A percentile compares a stretch with the other conserved stretches of the same genome.
Conservation (phyloP, 371 early-diverging fungal genomes). For the Coemansia sp. region DNA sequence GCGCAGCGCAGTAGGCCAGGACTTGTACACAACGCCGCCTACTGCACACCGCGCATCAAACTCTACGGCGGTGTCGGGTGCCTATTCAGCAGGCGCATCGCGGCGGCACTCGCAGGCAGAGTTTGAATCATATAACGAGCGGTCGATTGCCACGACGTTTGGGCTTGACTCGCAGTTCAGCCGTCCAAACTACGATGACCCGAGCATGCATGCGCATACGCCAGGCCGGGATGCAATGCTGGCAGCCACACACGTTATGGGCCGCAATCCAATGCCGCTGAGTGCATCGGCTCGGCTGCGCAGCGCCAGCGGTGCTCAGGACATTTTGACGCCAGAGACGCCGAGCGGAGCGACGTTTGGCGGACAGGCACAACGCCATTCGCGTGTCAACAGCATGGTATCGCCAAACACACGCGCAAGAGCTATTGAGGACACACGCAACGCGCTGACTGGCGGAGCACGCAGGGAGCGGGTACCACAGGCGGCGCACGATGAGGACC, state of each 20-base stretch:
- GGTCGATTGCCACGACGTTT: slow-evolving; percentile 25
- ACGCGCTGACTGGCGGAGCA: slow-evolving; percentile 30
- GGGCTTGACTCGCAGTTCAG: slow-evolving; percentile 36
- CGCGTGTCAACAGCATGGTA: slow-evolving; percentile 32
- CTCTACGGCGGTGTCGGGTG: slow-evolving; percentile 24
- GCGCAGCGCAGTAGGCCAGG: slow-evolving; percentile 9
- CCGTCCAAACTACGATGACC: slow-evolving; percentile 31
- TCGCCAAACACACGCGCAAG: slow-evolving; percentile 37
- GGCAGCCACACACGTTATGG: slow-evolving; percentile 21
- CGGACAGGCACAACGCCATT: slow-evolving; percentile 5
- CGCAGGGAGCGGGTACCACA: slow-evolving; percentile 9
- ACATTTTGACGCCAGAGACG: slow-evolving; percentile 15
- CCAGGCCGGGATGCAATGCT: slow-evolving; percentile 28
- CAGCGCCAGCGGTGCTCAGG: slow-evolving; percentile 1
- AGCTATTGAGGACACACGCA: slow-evolving; percentile 33
- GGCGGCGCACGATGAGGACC: not conserved
- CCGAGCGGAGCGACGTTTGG: slow-evolving; percentile 10
- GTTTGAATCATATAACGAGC: slow-evolving; percentile 28
- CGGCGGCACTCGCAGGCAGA: slow-evolving; percentile 37
- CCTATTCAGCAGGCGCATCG: slow-evolving; percentile 5
- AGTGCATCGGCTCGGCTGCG: slow-evolving; percentile 15
- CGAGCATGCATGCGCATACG: slow-evolving; percentile 38
- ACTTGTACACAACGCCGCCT: slow-evolving; percentile 21
- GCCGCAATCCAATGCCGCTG: slow-evolving; percentile 10
- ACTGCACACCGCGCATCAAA: slow-evolving; percentile 36